Conservation (phyloP, 2,329 filamentous ascomycete species). For the Botrytis medusae region DNA sequence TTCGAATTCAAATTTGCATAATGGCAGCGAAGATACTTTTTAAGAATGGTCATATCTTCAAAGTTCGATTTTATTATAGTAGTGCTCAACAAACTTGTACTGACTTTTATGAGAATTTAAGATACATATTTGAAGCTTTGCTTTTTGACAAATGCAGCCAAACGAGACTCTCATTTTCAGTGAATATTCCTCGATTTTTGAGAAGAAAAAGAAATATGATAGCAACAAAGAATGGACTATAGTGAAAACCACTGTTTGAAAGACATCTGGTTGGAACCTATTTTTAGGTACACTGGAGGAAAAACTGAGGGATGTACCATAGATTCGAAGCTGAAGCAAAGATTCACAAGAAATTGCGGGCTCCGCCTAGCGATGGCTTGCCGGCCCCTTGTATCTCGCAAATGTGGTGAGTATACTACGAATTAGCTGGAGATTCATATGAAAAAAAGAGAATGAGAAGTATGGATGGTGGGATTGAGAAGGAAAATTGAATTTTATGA, state of each 20-base stretch:
- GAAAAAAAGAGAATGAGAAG: not conserved
- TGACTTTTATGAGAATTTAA: not conserved
- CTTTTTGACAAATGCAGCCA: not conserved
- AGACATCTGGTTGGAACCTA: not conserved
- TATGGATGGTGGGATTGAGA: fast-evolving
- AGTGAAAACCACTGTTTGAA: not conserved
- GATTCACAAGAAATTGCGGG: not conserved
- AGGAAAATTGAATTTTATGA: not conserved
- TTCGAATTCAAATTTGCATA: not conserved
- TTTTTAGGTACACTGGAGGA: not conserved
- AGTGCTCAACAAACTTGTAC: not conserved
- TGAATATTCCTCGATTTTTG: not conserved
- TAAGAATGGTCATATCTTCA: not conserved
- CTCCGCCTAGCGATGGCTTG: fast-evolving
- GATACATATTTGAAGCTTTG: not conserved
- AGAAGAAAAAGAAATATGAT: not conserved
- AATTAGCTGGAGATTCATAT: not conserved
- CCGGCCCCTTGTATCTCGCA: not conserved
- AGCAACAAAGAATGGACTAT: not conserved
- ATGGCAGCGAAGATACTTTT: not conserved
- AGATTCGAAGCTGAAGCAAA: not conserved
- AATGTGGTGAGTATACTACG: too few species aligned
- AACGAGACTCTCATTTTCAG: not conserved
- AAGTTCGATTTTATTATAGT: not conserved
- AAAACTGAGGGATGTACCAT: not conserved